These are phyloP conservation scores for Coffea eugenioides DNA, from an alignment of 257 asterid species.

Conservation along the genomic window DNA sequence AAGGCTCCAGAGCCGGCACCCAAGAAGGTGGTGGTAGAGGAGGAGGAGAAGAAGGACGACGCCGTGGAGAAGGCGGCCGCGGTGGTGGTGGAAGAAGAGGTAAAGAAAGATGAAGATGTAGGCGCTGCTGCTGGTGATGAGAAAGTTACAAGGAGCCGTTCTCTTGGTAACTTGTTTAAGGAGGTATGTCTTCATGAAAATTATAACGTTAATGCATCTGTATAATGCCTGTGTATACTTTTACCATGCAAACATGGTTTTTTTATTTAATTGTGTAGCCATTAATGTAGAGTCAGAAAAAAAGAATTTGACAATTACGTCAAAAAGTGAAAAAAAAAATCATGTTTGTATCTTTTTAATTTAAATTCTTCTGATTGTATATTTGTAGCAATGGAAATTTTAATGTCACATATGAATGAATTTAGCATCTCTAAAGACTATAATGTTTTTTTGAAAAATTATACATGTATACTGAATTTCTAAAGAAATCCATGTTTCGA, in stretches of 20 bases:
- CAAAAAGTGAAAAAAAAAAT: too few species aligned
- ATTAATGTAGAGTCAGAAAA: not conserved
- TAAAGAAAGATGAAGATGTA: not conserved
- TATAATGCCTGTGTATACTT: too few species aligned
- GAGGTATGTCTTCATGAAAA: not conserved
- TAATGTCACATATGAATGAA: not conserved
- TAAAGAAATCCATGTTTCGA: too few species aligned
- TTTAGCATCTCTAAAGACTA: not conserved
- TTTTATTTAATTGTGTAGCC: too few species aligned
- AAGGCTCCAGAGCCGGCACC: conserved; percentile 24
- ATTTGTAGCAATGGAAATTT: not conserved
- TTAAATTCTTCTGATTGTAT: not conserved
- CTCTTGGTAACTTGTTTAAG: not conserved
- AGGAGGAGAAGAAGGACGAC: conserved; percentile 11
- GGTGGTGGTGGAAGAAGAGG: not conserved
- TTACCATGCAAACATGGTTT: not conserved
- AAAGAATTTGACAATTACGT: not conserved
- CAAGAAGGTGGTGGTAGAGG: conserved; percentile 14
- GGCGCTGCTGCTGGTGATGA: not conserved
- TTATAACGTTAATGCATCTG: not conserved
- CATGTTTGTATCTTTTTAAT: too few species aligned
- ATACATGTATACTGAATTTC: not conserved
- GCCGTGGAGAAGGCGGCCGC: not conserved
- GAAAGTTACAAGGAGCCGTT: not conserved
- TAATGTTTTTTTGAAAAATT: too few species aligned